Percentiles rank a stretch among this genome's conserved stretches.
Conservation (phyloP, 306 rosid genomes). For the Gastrolobium villosum region DNA sequence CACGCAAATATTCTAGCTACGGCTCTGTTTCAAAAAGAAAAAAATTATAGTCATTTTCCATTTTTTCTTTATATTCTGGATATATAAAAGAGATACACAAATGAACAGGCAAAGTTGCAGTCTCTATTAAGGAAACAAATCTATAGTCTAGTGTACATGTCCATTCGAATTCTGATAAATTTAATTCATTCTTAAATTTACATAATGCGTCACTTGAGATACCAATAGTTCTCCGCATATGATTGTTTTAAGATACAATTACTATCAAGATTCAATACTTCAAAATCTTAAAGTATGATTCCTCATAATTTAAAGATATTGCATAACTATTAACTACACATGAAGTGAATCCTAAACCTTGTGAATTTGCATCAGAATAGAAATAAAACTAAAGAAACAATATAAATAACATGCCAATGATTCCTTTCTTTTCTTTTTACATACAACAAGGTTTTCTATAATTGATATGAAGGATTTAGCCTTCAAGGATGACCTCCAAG, state of each 20-base stretch:
- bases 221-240: neutral
- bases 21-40: neutral
- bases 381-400: constrained; percentile 7
- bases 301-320: neutral
- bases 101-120: neutral
- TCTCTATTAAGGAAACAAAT: neutral
- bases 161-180: neutral
- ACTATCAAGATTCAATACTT: constrained; percentile 14
- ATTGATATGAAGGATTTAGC: neutral
- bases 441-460: constrained; percentile 7
- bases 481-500: too few relatives aligned
- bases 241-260: constrained; percentile 12
- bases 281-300: neutral
- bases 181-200: constrained; percentile 10
- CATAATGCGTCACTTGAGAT: neutral
- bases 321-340: neutral
- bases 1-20: neutral
- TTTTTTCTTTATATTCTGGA: neutral
- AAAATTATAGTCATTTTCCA: neutral
- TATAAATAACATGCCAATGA: neutral
- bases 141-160: neutral
- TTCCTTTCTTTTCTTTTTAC: neutral
- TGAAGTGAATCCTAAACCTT: constrained; percentile 10
- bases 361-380: constrained; percentile 8
- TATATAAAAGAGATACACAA: neutral